Evolutionary conservation across 2,329 filamentous ascomycete species (phyloP).

Genomic region (Cladosporium halotolerans): DNA sequence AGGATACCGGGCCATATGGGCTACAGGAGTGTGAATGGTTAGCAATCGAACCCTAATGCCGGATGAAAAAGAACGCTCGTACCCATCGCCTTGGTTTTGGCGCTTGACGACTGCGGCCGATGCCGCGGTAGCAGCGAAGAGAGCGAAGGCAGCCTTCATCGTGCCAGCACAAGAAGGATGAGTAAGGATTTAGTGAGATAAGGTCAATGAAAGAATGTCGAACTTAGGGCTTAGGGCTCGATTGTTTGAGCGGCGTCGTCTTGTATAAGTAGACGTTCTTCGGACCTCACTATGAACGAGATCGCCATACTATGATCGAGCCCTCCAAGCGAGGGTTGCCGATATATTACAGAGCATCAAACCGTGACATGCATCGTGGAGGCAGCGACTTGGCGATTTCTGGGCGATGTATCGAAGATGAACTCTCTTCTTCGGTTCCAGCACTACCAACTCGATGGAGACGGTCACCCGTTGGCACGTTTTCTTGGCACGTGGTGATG

Average conservation of each 20-base stretch:
- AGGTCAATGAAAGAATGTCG: no score
- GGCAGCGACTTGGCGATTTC: neutral
- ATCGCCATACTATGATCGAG: no score
- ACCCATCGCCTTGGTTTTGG: constrained; percentile 7
- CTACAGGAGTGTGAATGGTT: neutral
- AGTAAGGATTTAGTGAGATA: neutral
- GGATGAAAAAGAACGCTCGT: neutral
- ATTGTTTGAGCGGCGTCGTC: no score
- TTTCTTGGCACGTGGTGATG: no score
- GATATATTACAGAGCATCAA: constrained; percentile 4
- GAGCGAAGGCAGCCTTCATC: neutral
- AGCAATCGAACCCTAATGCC: neutral
- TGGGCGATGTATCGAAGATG: neutral
- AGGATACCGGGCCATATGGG: constrained; percentile 5
- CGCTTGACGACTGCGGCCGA: neutral
- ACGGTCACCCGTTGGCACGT: no score
- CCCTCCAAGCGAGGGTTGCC: neutral
- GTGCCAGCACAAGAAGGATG: neutral
- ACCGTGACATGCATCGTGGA: neutral
- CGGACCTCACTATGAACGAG: no score
- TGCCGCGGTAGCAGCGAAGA: neutral
- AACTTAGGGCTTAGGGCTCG: no score
- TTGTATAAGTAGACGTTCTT: no score
- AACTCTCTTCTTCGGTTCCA: no score
- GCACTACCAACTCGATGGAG: no score